A percentile compares a stretch with the other conserved stretches of the same genome.
Conservation (phyloP, 345 rosid genomes). For the Hibiscus tridactylites region DNA sequence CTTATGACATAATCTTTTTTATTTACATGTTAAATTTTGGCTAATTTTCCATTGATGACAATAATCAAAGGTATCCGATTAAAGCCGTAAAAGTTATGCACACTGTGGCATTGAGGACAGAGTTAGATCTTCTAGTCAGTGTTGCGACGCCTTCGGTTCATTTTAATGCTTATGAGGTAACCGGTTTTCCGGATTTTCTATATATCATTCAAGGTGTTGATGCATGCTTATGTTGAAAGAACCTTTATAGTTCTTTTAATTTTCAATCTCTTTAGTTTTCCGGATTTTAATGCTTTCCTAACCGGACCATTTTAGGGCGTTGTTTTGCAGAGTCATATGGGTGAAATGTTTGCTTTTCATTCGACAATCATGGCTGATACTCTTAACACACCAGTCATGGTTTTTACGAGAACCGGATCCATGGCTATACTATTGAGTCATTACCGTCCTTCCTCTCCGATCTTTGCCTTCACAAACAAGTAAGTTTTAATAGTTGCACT, state of each 20-base stretch:
- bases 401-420: conserved; percentile 92
- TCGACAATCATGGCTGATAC: conserved; percentile 92
- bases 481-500: conserved; percentile 25
- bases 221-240: no score
- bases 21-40: not conserved
- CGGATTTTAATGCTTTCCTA: conserved; percentile 5
- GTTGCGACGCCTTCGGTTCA: conserved; percentile 39
- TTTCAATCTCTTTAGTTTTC: no score
- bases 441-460: conserved; percentile 72
- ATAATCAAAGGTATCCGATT: conserved; percentile 56
- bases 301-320: conserved; percentile 14
- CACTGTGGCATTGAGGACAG: conserved; percentile 82
- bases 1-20: not conserved
- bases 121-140: conserved; percentile 61
- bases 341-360: conserved; percentile 97
- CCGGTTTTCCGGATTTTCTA: conserved; percentile 1
- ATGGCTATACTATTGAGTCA: conserved; percentile 86
- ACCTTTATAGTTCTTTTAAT: not conserved
- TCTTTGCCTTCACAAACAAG: conserved; percentile 95
- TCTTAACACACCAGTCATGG: conserved; percentile 64
- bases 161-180: conserved; percentile 51
- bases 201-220: no score
- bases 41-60: not conserved
- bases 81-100: conserved; percentile 97
- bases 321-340: conserved; percentile 75